These are phyloP conservation scores for Hypoxylon fuscum DNA, from an alignment of 495 filamentous ascomycete genomes.

Conservation along the genomic window DNA sequence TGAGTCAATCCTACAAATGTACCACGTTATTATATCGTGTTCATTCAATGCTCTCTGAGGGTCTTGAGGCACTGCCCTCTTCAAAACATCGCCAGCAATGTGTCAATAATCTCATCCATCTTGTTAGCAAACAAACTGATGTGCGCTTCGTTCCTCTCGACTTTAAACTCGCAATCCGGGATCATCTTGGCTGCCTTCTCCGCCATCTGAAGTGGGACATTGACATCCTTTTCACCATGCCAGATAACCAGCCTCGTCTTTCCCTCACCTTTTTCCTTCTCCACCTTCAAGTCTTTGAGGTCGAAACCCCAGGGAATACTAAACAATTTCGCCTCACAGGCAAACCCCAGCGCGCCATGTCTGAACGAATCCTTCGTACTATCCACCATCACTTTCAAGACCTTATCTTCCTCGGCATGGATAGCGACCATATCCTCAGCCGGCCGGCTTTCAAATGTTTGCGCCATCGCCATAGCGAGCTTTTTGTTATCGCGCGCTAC, in stretches of 20 bases:
- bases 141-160: slow-evolving; percentile 18
- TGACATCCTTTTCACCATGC: slow-evolving; percentile 26
- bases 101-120: slow-evolving; percentile 16
- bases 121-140: slow-evolving; percentile 13
- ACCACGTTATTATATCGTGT: too few species aligned
- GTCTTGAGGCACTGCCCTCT: too few species aligned
- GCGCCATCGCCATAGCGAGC: neutral
- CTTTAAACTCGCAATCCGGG: slow-evolving; percentile 8
- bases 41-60: too few species aligned
- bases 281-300: slow-evolving; percentile 11
- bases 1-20: too few species aligned
- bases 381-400: neutral
- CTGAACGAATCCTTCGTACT: neutral
- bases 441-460: neutral
- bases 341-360: neutral
- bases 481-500: slow-evolving; percentile 1
- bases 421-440: neutral
- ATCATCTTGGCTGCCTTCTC: slow-evolving; percentile 27
- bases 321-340: slow-evolving; percentile 15
- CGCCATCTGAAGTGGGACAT: slow-evolving; percentile 23
- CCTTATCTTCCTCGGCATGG: neutral
- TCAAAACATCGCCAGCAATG: slow-evolving; percentile 14
- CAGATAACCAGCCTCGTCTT: slow-evolving; percentile 17
- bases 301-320: slow-evolving; percentile 19
- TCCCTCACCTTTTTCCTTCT: slow-evolving; percentile 8